Base-by-base conservation (phyloP, 2,329 filamentous ascomycete genomes). In the Chrysoporthe puriensis region DNA sequence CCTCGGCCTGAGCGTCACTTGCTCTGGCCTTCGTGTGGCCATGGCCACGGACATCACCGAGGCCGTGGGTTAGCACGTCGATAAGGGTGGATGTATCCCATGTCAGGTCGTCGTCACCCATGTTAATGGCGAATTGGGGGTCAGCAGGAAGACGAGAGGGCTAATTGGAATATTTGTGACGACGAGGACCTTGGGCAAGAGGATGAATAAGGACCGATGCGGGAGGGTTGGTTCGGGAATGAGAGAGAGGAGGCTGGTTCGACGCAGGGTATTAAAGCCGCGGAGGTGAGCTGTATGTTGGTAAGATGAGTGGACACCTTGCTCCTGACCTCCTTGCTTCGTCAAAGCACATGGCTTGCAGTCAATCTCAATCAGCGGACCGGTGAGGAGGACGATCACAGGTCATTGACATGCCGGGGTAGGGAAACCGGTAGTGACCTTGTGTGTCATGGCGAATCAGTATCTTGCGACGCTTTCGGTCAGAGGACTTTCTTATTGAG, bases 81-180 rank as follows among this genome's bases (percentile, higher is more conserved):
- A 60, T 26, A 16, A 60, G 57, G 18, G 57, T 60, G 14, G 57
- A 60, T 44, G 57, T 60, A 16, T 60, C 57, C 57, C 57, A 60
- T 34, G 57, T 44, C 4, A 7, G 44, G 13, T 60, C 57, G 40
- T 60, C 57, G n/a, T 60, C 57, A 21, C 57, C 57, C 57, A 60
- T 60, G n/a, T 18, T 58, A 32, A 21, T 43, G 36, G n/a, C 21
- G n/a, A 26, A 16, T 11, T 60, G 57, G 4, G 26, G 3, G n/a
- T 58, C 1, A 36, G 11, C 13, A 21, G 34, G 34, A 2, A 4
- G 3, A 4, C 18, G 56, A 34, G 32, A 6, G 32, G 50, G 32
- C 32, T 4, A 14, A 5, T 32, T 54, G 26, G 7, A 8, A 21
- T 50, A 18, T 8, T 9, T 54, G 14, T 40, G 14, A 13, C 4